Base-by-base conservation (phyloP, 2,329 filamentous ascomycete species). In the Hirsutella rhossiliensis region DNA sequence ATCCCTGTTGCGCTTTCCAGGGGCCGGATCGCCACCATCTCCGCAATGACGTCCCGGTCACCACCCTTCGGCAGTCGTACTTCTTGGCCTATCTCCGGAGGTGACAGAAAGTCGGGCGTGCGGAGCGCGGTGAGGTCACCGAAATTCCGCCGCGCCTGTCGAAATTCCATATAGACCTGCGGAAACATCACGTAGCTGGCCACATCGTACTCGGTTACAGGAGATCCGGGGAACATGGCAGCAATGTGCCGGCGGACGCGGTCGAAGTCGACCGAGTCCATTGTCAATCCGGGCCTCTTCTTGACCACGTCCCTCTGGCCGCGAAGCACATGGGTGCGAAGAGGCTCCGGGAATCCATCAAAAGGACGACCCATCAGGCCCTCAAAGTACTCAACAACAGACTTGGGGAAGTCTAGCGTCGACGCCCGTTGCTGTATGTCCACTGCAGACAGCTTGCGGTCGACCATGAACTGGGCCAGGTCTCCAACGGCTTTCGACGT, bases 401-500 rank as follows among this genome's bases (percentile, higher is more conserved):
- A 97, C 46, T 84, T 90, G 15, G 92, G 92, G 82, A 98, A 98
- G 67, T 98, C 92, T 40, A 98, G 84, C 65, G 95, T 82, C 41
- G 75, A 75, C 23, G 92, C 92, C 56, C 84, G 89, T 47, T 80
- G 79, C 61, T 89, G 74, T 46, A 97, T 87, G 54, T 94, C 87
- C 54, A 94, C 79, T 20, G 81, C 72, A 36, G 73, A 77, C 19
- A 98, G 78, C 63, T 88, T 87, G 76, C 97, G 97, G 53, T 90
- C 94, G 38, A 98, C 92, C 87, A 98, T 98, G 72, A 97, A 98
- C 64, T 97, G 92, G 18, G 92, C 92, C 56, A 98, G 73, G 64
- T 98, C 92, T 64, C 92, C 92, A 38, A 97, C 92, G 38, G 97
- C 92, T 80, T 98, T 98, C 62, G 90, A 97, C 15, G 92, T 97